These are phyloP conservation scores for Ramalina intermedia DNA, from an alignment of 495 filamentous ascomycete genomes.

Conservation along the genomic window DNA sequence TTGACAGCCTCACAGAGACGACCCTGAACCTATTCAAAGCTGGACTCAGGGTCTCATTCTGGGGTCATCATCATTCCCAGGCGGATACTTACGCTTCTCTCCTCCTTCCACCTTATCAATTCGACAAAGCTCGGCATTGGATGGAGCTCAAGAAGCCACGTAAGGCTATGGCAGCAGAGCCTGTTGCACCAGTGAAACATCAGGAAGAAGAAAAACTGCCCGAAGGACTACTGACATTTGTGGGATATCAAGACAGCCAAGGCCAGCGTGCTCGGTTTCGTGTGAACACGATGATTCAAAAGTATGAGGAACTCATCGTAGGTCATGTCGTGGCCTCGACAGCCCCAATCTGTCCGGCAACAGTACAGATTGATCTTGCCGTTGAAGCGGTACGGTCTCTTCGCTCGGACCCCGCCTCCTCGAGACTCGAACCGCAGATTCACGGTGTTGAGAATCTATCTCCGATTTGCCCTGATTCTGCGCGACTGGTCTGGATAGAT, in stretches of 20 bases:
- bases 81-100: slow-evolving; percentile 6
- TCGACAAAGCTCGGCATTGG: slow-evolving; percentile 24
- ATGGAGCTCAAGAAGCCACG: slow-evolving; percentile 10
- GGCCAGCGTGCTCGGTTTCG: slow-evolving; percentile 25
- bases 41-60: slow-evolving; percentile 19
- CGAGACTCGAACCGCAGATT: slow-evolving; percentile 21
- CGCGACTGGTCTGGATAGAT: slow-evolving; percentile 27
- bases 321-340: slow-evolving; percentile 32
- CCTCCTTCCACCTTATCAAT: slow-evolving; percentile 26
- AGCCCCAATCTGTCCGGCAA: slow-evolving; percentile 34
- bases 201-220: slow-evolving; percentile 9
- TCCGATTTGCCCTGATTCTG: slow-evolving; percentile 27
- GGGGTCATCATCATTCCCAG: slow-evolving; percentile 19
- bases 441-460: slow-evolving; percentile 25
- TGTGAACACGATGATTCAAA: slow-evolving; percentile 30
- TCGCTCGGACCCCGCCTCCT: slow-evolving; percentile 13
- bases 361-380: slow-evolving; percentile 30
- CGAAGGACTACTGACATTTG: slow-evolving; percentile 24
- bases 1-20: slow-evolving; percentile 9
- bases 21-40: slow-evolving; percentile 19
- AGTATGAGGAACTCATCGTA: slow-evolving; percentile 25
- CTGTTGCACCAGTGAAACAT: too few relatives aligned
- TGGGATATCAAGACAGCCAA: slow-evolving; percentile 27
- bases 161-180: background rate
- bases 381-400: slow-evolving; percentile 32